Base-by-base conservation (phyloP, 208 protist species). In the Crithidia brevicula region DNA sequence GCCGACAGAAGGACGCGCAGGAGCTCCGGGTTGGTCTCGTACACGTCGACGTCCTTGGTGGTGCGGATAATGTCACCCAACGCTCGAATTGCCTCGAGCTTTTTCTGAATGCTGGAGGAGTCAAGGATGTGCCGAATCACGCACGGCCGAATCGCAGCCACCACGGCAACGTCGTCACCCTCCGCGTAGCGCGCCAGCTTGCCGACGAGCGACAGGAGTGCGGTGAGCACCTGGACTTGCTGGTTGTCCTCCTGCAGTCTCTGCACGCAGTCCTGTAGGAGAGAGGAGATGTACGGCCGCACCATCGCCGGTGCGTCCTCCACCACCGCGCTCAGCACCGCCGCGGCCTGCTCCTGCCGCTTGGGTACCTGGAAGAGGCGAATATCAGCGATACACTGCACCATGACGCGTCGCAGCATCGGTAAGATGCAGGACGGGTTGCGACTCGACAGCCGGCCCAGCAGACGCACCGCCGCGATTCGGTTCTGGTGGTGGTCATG, bases 401-500 rank as follows among this genome's bases (percentile, higher is more conserved):
- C 77, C 85, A 95, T 88, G 28, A 94, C 89, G 40, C 79, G 82
- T 16, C 90, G 79, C 43, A 97, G 78, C 77, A 89, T 91, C 6
- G 89, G 89, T 46, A 90, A 85, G 22, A 95, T 75, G 75, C 88
- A 84, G 20, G 81, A 79, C 15, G 89, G 89, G 69, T 97, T 95
- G 31, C 84, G 75, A 45, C 72, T 65, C 8, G 92, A 92, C 34
- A 97, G 67, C 43, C 92, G 85, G 30, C 89, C 92, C n/a, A 97
- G 81, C 27, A 97, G 77, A 18, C 77, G 84, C 38, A 92, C 85
- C 4, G 85, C 88, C 23, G 84, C 89, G 42, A 93, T 70, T 40
- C 85, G 81, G 49, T 97, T 95, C 62, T 92, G 86, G 56, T 93
- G 84, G 62, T 95, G 91, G 77, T 97, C 90, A 69, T 94, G 77